Evolutionary conservation across 1,139 yeast genomes (phyloP).

Genomic region (Pneumocystis jirovecii): DNA sequence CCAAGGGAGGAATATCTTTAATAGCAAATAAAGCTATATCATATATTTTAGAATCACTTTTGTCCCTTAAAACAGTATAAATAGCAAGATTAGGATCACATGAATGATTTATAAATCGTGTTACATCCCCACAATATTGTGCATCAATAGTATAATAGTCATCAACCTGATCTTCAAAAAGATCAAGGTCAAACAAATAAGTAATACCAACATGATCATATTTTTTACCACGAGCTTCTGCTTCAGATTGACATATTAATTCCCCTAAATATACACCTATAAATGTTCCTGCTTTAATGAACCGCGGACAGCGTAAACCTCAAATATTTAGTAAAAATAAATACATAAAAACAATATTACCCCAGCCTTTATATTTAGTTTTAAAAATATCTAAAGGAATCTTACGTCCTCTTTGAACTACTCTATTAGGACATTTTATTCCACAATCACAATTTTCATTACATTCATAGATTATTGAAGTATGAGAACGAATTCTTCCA

Average conservation of each 20-base stretch:
- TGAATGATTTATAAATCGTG: slow-evolving; percentile 14
- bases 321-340: neutral
- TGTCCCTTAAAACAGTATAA: slow-evolving; percentile 5
- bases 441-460: slow-evolving; percentile 8
- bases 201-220: slow-evolving; percentile 8
- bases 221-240: slow-evolving; percentile 7
- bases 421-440: slow-evolving; percentile 9
- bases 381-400: slow-evolving; percentile 10
- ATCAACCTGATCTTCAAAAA: slow-evolving; percentile 8
- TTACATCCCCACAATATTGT: slow-evolving; percentile 11
- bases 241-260: slow-evolving; percentile 8
- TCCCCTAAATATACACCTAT: slow-evolving; percentile 11
- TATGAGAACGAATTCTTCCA: slow-evolving; percentile 5
- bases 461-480: slow-evolving; percentile 9
- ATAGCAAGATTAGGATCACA: slow-evolving; percentile 9
- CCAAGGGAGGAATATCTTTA: slow-evolving; percentile 8
- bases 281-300: slow-evolving; percentile 10
- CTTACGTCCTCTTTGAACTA: slow-evolving; percentile 11
- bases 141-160: slow-evolving; percentile 12
- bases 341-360: neutral
- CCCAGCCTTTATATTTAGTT: slow-evolving; percentile 13
- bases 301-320: slow-evolving; percentile 6
- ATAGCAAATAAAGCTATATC: slow-evolving; percentile 11
- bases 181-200: slow-evolving; percentile 12
- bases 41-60: slow-evolving; percentile 4